Conservation (phyloP, 2,329 filamentous ascomycete genomes). For the Raffaelea arxii region DNA sequence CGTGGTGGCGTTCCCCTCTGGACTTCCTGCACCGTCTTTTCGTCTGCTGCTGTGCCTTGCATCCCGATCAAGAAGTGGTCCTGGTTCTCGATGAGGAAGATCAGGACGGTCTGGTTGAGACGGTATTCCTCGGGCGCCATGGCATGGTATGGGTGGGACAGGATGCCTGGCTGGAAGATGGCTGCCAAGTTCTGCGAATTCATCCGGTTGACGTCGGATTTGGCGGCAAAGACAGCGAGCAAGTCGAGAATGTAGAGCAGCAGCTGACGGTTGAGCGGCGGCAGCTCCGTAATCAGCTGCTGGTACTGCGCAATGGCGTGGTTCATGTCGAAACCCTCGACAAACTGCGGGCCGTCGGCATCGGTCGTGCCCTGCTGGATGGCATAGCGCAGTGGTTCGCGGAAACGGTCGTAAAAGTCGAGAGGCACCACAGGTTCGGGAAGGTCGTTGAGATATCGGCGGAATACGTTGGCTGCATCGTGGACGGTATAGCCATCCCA, state of each 20-base stretch:
- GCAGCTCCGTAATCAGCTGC: slow-evolving; percentile 81
- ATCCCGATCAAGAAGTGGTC: slow-evolving; percentile 98
- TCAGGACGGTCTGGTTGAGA: slow-evolving; percentile 90
- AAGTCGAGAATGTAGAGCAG: slow-evolving; percentile 93
- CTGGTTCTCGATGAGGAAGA: slow-evolving; percentile 97
- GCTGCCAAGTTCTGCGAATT: slow-evolving; percentile 85
- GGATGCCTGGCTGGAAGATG: slow-evolving; percentile 93
- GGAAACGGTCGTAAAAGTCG: slow-evolving; percentile 85
- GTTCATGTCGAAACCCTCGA: slow-evolving; percentile 64
- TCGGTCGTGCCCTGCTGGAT: slow-evolving; percentile 66
- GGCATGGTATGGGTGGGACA: slow-evolving; percentile 87
- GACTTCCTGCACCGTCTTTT: slow-evolving; percentile 56
- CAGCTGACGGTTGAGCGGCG: slow-evolving; percentile 85
- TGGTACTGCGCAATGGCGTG: slow-evolving; percentile 78
- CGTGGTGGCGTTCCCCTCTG: slow-evolving; percentile 58
- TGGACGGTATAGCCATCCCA: slow-evolving; percentile 98
- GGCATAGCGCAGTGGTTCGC: slow-evolving; percentile 64
- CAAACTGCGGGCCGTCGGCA: slow-evolving; percentile 57
- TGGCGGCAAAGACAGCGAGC: slow-evolving; percentile 92
- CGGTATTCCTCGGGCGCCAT: slow-evolving; percentile 94
- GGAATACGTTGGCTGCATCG: slow-evolving; percentile 92
- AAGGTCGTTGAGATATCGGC: slow-evolving; percentile 90
- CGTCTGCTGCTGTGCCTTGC: slow-evolving; percentile 96
- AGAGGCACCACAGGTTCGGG: slow-evolving; percentile 95
- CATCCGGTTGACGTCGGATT: slow-evolving; percentile 96